These are phyloP conservation scores for Yarrowia hollandica DNA, from an alignment of 805 yeast species.

Conservation along the genomic window DNA sequence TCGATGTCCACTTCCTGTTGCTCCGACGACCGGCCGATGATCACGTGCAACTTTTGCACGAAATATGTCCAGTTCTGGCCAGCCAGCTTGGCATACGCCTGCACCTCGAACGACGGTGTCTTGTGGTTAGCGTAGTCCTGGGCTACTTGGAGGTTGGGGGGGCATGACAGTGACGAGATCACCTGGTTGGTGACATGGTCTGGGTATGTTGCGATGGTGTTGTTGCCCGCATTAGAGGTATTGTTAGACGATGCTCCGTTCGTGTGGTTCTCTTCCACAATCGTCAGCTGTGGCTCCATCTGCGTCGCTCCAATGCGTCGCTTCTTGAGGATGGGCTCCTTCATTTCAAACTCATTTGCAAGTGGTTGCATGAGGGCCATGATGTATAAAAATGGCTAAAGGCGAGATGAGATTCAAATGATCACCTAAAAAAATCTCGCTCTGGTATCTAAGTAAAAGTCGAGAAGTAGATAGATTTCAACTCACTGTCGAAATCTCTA, in stretches of 20 bases:
- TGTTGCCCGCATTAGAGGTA: no score
- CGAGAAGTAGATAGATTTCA: no score
- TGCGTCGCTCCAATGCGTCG: slow-evolving; percentile 18
- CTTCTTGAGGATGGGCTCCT: slow-evolving; percentile 12
- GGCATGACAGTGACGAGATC: slow-evolving; percentile 65
- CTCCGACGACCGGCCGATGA: slow-evolving; percentile 68
- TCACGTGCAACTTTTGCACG: slow-evolving; percentile 71
- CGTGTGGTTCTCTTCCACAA: background rate
- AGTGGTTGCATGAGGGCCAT: slow-evolving; percentile 24
- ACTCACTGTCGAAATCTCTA: no score
- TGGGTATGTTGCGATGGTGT: slow-evolving; percentile 11
- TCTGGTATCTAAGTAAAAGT: no score
- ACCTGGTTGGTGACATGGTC: slow-evolving; percentile 71
- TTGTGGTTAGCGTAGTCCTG: slow-evolving; percentile 70
- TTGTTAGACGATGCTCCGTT: no score
- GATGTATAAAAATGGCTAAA: no score
- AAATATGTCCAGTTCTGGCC: slow-evolving; percentile 93
- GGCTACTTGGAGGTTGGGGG: slow-evolving; percentile 80
- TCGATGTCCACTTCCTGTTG: slow-evolving; percentile 66
- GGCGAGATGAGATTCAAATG: no score
- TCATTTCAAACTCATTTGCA: slow-evolving; percentile 16
- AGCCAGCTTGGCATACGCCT: slow-evolving; percentile 95
- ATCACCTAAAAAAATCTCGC: no score
- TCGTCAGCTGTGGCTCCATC: slow-evolving; percentile 11
- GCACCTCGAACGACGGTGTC: slow-evolving; percentile 58